Evolutionary conservation across 2,329 filamentous ascomycete genomes (phyloP), one percentile per base, ranked within the genome.

Genomic region (Pseudocercospora macadamiae): DNA sequence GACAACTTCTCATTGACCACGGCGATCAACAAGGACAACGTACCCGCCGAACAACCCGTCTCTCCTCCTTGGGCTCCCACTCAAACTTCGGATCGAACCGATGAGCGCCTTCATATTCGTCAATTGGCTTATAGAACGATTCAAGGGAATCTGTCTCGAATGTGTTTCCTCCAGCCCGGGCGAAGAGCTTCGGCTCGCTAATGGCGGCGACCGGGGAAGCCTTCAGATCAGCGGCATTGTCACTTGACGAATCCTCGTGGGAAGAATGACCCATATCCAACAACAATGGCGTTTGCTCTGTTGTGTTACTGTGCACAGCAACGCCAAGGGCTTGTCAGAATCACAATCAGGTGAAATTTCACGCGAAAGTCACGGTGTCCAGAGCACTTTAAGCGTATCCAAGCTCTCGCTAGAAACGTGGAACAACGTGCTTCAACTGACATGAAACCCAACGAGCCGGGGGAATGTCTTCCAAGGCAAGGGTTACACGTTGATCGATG

Each of bases 61-160:
- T 79, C 71, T 87, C 85, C 65, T 87, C 85, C 48, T 79, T 76
- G 9, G 76, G 71, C 2, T 80, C 80, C 85, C 85, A 88, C 45
- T 79, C 74, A 45, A 81, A 83, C 2, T 75, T 68, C 0, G 83
- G 83, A 64, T 86, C 83, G 66, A 80, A 86, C 36, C 83, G 77
- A 70, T 86, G 83, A 9, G 75, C 71, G 2, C 83, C 83, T 65
- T 87, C 84, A 64, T 87, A 87, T 5, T 72, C 72, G 1, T 78
- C 77, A n/a, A 84, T 80, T 0, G 82, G 83, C 59, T 77, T 76
- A 63, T 83, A 83, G 32, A 72, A 71, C 25, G 71, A 62, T 2
- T 72, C 69, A 10, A 78, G 62, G 2, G 74, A 75, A n/a, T 66
- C 57, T 10, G 37, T 61, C 42, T 55, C 62, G 61, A 77, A 79